Evolutionary conservation across 148 eudicot genomes (phyloP), one percentile per base, ranked within the genome.

Genomic region (Fagopyrum tataricum): DNA sequence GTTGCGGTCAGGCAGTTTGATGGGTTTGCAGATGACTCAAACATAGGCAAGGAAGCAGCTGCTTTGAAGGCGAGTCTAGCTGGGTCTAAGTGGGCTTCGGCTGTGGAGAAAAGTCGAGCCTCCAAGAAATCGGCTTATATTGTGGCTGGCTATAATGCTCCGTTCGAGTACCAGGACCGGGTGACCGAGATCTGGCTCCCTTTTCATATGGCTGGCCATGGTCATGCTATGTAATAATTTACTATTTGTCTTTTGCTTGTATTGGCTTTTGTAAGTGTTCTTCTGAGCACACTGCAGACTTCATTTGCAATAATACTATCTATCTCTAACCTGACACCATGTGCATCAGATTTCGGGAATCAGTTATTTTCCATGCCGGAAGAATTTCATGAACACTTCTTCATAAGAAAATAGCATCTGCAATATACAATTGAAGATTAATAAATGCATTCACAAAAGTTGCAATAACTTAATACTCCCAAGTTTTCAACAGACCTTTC

Each of bases 351-450:
- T n/a, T n/a, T n/a, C n/a, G n/a, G 2, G 37, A 31, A 31, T 31
- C 2, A 31, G 2, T 31, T 31, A 31, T 31, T 31, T 31, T 31
- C 37, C 88, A 76, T 66, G 79, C 67, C 87, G 84, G 70, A 89
- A 93, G 77, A 82, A 80, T 85, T 79, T 89, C 76, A 80, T 75
- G 76, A 87, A 91, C 80, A 86, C 94, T 31, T 31, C 37, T 74
- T 91, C 92, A 70, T 87, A 91, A 15, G 98, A 89, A 82, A 91
- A 93, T 44, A 93, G 82, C 89, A 89, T 90, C 98, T 93, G 92
- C 75, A 41, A 80, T 74, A 74, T 44, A 55, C 44, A 64, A 73
- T 14, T 76, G 23, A 51, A 23, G 5, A 44, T 47, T 21, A 37
- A 12, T 72, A 61, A 49, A 11, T 72, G 18, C 13, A 7, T 14